Base-by-base conservation (phyloP, 2,329 filamentous ascomycete species). In the Cladophialophora carrionii region DNA sequence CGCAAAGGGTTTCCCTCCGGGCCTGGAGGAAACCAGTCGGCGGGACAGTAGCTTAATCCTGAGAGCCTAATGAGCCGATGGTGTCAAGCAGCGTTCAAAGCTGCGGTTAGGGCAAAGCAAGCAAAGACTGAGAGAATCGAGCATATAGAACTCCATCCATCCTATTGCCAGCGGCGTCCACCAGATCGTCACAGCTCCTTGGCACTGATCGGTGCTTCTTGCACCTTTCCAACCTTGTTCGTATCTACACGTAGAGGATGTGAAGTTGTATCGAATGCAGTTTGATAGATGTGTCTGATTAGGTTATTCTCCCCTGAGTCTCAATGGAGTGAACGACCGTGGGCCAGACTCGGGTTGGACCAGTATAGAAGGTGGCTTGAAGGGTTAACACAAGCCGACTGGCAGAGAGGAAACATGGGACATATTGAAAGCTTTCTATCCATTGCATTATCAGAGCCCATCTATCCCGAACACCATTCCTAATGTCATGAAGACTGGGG, bases 401-500 rank as follows among this genome's bases (percentile, higher is more conserved):
- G 32, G 14, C 20, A 43, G 22, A 46, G 32, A 34, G 43, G 43
- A 53, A 53, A 37, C 49, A 26, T n/a, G 17, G 49, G 9, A 41
- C 20, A 37, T 52, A 10, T 53, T 52, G 12, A 60, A 37, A 49
- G 37, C 37, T 37, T 60, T 53, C 57, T 60, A 41, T 60, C 29
- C 32, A 60, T 41, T 49, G 43, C 43, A 20, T 26, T 51, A n/a
- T 29, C 24, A 20, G 7, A 48, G 43, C 31, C 56, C 56, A 24
- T 51, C 17, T 24, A 37, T 26, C 29, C 57, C 48, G 37, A 53
- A 52, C 31, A 29, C 57, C 46, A 41, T 37, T 53, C 29, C 60
- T 41, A 51, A 29, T 24, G 41, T 49, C 60, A 57, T 57, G 26
- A 58, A 22, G 43, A 52, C 57, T 60, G 57, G 57, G 57, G 20